These are phyloP conservation scores for Diaporthe batatas DNA, from an alignment of 2,329 filamentous ascomycete species.

Conservation along the genomic window DNA sequence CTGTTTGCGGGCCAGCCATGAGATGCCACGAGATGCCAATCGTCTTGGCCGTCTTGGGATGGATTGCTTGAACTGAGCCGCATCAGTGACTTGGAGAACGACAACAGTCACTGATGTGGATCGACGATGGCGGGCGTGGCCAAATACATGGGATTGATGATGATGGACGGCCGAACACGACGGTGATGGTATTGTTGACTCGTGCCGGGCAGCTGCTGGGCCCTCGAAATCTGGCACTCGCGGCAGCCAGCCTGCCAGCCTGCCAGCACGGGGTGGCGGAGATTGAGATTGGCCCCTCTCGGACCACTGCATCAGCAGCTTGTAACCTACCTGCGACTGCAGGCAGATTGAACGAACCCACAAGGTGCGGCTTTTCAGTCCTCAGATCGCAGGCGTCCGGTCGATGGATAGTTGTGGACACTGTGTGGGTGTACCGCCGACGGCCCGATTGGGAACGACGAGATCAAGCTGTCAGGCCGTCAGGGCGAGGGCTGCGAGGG, in stretches of 20 bases:
- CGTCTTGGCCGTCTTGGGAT: conserved; percentile 30
- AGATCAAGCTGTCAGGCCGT: too few relatives aligned
- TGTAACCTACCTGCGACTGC: conserved; percentile 26
- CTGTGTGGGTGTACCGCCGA: conserved; percentile 17
- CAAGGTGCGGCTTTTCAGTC: conserved; percentile 6
- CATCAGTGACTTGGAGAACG: conserved; percentile 1
- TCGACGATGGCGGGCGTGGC: conserved; percentile 16
- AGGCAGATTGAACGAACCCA: conserved; percentile 22
- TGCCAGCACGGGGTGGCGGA: conserved; percentile 4
- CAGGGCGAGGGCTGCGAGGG: too few relatives aligned
- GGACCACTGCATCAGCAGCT: background rate
- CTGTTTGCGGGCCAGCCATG: conserved; percentile 24
- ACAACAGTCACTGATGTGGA: background rate
- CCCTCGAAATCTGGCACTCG: background rate
- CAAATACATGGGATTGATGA: conserved; percentile 2
- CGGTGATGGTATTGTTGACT: conserved; percentile 28
- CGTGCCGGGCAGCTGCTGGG: background rate
- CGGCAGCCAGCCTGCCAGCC: too few relatives aligned
- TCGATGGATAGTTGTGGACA: background rate
- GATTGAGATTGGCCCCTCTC: conserved; percentile 29
- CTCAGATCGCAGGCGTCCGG: too few relatives aligned
- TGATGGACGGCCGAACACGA: conserved; percentile 25
- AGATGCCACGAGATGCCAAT: conserved; percentile 33
- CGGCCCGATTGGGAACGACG: conserved; percentile 14
- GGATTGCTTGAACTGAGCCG: conserved; percentile 30